These are phyloP conservation scores for Linderniella brevidens DNA, from an alignment of 257 asterid species.

Conservation along the genomic window DNA sequence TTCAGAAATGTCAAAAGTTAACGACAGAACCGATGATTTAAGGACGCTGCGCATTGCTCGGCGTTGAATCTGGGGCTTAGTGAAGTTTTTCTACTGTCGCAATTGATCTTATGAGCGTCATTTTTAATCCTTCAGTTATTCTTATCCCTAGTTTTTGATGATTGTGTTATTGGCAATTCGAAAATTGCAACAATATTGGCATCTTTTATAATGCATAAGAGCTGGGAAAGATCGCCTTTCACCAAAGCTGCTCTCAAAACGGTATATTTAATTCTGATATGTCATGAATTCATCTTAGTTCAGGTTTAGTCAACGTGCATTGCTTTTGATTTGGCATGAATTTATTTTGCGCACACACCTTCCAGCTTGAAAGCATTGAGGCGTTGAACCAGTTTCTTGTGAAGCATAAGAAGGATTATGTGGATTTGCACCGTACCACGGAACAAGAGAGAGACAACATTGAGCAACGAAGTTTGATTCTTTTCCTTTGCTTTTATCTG, in stretches of 20 bases:
- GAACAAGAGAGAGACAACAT: conserved; percentile 87
- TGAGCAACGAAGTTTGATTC: conserved; percentile 74
- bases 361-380: conserved; percentile 12
- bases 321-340: conserved; percentile 6
- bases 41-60: conserved; percentile 61
- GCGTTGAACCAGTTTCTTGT: conserved; percentile 66
- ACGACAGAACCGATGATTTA: conserved; percentile 86
- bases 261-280: conserved; percentile 18
- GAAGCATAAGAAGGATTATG: conserved; percentile 87
- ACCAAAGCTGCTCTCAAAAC: conserved; percentile 72
- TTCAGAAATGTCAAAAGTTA: conserved; percentile 39
- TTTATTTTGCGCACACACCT: neutral
- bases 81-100: no score
- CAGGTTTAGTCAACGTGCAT: neutral
- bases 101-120: neutral
- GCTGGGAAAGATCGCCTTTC: conserved; percentile 48
- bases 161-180: conserved; percentile 24
- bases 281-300: neutral
- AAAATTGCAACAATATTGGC: conserved; percentile 75
- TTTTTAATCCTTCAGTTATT: neutral
- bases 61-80: conserved; percentile 57
- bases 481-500: conserved; percentile 7
- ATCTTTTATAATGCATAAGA: conserved; percentile 65
- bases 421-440: conserved; percentile 77
- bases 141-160: neutral